Percentiles rank a stretch among this genome's conserved stretches.
Conservation (phyloP, 225 moss, liverwort and hornwort genomes). For the Neckera pumila region DNA sequence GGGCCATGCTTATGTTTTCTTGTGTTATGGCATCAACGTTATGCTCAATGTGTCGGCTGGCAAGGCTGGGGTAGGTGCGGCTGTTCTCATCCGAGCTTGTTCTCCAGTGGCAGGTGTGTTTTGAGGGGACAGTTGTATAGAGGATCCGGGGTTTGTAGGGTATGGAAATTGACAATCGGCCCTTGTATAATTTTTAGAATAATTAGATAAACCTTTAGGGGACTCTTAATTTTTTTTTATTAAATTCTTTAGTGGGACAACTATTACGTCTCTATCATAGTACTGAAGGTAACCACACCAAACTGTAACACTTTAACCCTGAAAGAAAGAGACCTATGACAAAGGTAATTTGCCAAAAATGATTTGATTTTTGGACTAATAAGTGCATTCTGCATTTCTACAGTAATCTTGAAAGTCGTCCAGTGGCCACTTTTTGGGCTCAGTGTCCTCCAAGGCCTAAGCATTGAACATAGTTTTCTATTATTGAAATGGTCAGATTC, state of each 20-base stretch:
- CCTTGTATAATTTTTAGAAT: background rate
- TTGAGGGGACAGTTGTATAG: background rate
- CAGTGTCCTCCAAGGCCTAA: background rate
- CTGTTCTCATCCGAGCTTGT: constrained; percentile 86
- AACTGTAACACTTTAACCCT: background rate
- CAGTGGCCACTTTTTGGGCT: background rate
- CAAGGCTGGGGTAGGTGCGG: constrained; percentile 60
- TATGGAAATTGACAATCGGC: background rate
- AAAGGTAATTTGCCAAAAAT: background rate
- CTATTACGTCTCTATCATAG: background rate
- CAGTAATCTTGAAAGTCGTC: background rate
- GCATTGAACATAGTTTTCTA: background rate
- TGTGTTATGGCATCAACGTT: constrained; percentile 78
- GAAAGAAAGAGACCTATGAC: background rate
- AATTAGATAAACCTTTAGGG: background rate
- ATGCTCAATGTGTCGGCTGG: constrained; percentile 93
- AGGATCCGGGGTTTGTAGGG: background rate
- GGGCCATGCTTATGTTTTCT: constrained; percentile 80
- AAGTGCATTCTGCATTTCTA: background rate
- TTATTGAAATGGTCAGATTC: background rate
- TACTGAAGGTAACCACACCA: background rate
- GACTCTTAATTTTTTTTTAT: background rate
- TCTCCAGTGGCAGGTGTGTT: constrained; percentile 71
- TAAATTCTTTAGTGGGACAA: background rate
- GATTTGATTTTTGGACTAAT: background rate